phyloP scores from a whole-genome alignment of 2,329 filamentous ascomycete genomes.

The Aspergillus ochraceoroseus region DNA sequence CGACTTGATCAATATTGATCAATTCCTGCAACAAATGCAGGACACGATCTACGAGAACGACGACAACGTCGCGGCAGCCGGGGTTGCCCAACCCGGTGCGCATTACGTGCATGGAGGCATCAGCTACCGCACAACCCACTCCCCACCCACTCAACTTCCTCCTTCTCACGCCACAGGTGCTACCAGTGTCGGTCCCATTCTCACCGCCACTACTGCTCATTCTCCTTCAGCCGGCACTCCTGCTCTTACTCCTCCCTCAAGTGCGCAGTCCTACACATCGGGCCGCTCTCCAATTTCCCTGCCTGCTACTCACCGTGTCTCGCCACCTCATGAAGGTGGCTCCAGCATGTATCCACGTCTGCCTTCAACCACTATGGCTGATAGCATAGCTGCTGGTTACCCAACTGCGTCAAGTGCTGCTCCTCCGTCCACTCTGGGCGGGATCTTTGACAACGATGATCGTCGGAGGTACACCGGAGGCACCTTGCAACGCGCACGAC shows the following conservation, averaged over 20 bases:
- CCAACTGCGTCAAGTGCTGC: slow-evolving; percentile 52
- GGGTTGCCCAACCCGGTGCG: slow-evolving; percentile 67
- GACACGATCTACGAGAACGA: slow-evolving; percentile 92
- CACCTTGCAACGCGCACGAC: slow-evolving; percentile 53
- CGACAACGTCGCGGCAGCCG: slow-evolving; percentile 70
- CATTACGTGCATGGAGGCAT: slow-evolving; percentile 57
- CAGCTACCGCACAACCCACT: slow-evolving; percentile 54
- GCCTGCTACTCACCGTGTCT: slow-evolving; percentile 49
- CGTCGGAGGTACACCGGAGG: slow-evolving; percentile 59
- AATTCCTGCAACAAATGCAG: slow-evolving; percentile 93
- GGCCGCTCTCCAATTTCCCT: slow-evolving; percentile 57
- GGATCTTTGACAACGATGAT: slow-evolving; percentile 56
- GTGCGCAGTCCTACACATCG: slow-evolving; percentile 59
- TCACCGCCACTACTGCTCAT: slow-evolving; percentile 39
- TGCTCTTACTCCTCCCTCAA: slow-evolving; percentile 58
- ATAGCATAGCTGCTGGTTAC: slow-evolving; percentile 50
- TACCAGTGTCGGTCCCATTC: slow-evolving; percentile 37
- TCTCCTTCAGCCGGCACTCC: slow-evolving; percentile 53
- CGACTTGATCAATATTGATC: slow-evolving; percentile 88
- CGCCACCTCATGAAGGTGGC: slow-evolving; percentile 47
- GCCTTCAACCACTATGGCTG: slow-evolving; percentile 56
- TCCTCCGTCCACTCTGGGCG: slow-evolving; percentile 56
- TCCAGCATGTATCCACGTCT: slow-evolving; percentile 60
- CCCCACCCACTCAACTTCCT: slow-evolving; percentile 47
- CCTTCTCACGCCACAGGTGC: slow-evolving; percentile 40